Conservation (phyloP, 2,329 filamentous ascomycete species). For the Colletotrichum spinosum region DNA sequence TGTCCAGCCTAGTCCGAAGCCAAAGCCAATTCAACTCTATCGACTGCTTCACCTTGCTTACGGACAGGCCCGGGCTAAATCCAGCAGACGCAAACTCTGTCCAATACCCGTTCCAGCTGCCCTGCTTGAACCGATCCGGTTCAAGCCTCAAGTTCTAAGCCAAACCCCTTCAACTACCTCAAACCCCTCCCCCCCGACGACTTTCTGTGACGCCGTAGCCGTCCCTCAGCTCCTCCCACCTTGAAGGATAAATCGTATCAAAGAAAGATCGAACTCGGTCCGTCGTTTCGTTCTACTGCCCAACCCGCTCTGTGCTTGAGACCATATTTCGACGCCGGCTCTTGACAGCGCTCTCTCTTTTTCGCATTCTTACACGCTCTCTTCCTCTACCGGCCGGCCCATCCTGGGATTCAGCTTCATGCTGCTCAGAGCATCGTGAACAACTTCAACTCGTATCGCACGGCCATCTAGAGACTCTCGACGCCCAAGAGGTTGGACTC, state of each 20-base stretch:
- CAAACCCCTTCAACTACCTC: no score
- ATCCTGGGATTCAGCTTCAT: conserved; percentile 10
- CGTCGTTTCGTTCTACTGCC: no score
- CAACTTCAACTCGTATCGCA: conserved; percentile 8
- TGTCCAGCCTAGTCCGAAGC: no score
- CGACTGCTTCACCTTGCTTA: neutral
- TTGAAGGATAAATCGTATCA: no score
- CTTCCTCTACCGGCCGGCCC: conserved; percentile 8
- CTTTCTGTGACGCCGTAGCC: no score
- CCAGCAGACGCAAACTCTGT: neutral
- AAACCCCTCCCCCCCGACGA: no score
- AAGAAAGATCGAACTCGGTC: no score
- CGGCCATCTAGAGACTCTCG: conserved; percentile 9
- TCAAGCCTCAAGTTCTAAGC: neutral
- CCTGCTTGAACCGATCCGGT: neutral
- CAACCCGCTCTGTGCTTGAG: no score
- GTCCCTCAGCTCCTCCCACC: no score
- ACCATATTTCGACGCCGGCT: neutral
- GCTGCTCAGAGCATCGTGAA: conserved; percentile 18
- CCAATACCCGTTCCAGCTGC: neutral
- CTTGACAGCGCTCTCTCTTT: neutral
- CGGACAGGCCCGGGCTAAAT: no score
- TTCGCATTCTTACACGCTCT: neutral
- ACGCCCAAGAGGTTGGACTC: conserved; percentile 2
- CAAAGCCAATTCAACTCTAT: neutral